phyloP scores from a whole-genome alignment of 306 rosid genomes.

The Casuarina cunninghamiana region DNA sequence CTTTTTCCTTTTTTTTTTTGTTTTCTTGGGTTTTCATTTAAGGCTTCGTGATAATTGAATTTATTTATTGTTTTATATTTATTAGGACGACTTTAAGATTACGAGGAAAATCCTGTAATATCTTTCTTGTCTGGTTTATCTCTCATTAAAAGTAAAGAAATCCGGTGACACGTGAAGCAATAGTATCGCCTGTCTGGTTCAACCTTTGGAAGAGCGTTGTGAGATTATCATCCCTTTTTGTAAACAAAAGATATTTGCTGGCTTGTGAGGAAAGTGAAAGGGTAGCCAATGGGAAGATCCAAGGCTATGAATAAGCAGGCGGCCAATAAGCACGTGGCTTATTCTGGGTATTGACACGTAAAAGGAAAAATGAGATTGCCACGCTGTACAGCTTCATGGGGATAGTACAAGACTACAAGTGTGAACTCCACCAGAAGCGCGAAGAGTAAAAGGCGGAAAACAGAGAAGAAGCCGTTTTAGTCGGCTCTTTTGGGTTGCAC shows the following conservation, averaged over 20 bases:
- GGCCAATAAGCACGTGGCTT: conserved; percentile 32
- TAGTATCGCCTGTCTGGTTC: conserved; percentile 8
- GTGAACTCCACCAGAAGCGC: conserved; percentile 36
- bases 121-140: too few relatives aligned
- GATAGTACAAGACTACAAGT: conserved; percentile 21
- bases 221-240: neutral
- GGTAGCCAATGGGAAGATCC: conserved; percentile 47
- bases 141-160: neutral
- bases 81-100: too few relatives aligned
- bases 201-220: neutral
- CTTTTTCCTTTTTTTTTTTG: too few relatives aligned
- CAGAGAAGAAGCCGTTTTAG: neutral
- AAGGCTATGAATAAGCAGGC: conserved; percentile 35
- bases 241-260: conserved; percentile 34
- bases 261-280: conserved; percentile 28
- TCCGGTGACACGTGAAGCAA: conserved; percentile 9
- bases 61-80: too few relatives aligned
- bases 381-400: conserved; percentile 34
- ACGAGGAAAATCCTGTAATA: too few relatives aligned
- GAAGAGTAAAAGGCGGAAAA: conserved; percentile 39
- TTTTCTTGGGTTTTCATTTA: neutral
- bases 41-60: too few relatives aligned
- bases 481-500: conserved; percentile 6
- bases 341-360: conserved; percentile 40
- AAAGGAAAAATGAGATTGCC: conserved; percentile 28